Conservation (phyloP, 2,329 filamentous ascomycete genomes). For the Bipolaris gigantea region DNA sequence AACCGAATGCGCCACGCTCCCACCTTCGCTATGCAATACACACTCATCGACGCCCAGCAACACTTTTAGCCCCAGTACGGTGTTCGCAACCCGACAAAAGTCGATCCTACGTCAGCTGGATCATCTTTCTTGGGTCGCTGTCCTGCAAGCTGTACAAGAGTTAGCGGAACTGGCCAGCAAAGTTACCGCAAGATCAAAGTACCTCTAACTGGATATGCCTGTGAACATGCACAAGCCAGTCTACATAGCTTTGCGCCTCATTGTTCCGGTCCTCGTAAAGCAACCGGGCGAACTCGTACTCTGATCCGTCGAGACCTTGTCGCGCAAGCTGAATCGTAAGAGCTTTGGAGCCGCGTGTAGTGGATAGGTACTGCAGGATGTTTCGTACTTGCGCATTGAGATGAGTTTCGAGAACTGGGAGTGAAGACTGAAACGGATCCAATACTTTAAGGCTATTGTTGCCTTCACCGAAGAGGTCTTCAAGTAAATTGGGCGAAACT, state of each 20-base stretch:
- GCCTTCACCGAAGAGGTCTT: conserved; percentile 84
- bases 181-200: conserved; percentile 20
- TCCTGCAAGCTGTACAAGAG: conserved; percentile 56
- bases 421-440: conserved; percentile 75
- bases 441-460: conserved; percentile 71
- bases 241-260: conserved; percentile 96
- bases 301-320: conserved; percentile 90
- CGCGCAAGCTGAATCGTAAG: conserved; percentile 86
- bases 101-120: conserved; percentile 41
- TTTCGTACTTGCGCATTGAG: conserved; percentile 95
- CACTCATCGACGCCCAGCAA: conserved; percentile 5
- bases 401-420: conserved; percentile 87
- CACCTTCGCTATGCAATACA: conserved; percentile 36
- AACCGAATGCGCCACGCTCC: conserved; percentile 9
- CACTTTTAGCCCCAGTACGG: conserved; percentile 44
- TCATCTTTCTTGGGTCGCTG: conserved; percentile 71
- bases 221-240: conserved; percentile 96
- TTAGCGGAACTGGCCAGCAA: conserved; percentile 10
- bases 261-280: conserved; percentile 95
- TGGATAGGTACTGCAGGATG: conserved; percentile 82
- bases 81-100: conserved; percentile 46
- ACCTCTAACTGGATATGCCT: conserved; percentile 86
- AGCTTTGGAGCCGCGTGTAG: conserved; percentile 80
- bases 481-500: conserved; percentile 86
- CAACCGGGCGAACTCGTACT: conserved; percentile 92